Conservation (phyloP, 148 eudicot species). For the Dianthus caryophyllus region DNA sequence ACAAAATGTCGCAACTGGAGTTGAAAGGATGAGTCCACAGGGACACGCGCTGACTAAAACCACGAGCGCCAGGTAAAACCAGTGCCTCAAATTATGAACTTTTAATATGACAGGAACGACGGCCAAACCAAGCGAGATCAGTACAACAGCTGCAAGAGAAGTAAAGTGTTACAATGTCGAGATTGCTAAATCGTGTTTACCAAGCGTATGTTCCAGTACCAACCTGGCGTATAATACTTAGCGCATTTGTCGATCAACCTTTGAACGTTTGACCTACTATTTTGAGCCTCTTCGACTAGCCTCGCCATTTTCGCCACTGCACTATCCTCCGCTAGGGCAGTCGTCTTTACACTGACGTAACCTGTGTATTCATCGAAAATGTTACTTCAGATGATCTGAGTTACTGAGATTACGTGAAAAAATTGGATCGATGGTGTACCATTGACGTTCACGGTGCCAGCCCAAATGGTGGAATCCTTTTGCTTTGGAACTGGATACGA, state of each 20-base stretch:
- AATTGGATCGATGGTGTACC: conserved; percentile 39
- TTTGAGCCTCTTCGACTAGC: conserved; percentile 92
- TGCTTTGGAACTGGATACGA: conserved; percentile 77
- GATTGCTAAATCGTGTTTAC: neutral
- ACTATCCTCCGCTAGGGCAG: conserved; percentile 69
- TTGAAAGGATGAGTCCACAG: conserved; percentile 86
- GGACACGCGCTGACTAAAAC: conserved; percentile 93
- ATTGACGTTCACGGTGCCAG: conserved; percentile 84
- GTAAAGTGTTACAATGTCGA: neutral
- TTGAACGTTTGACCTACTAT: conserved; percentile 62
- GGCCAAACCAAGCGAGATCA: conserved; percentile 55
- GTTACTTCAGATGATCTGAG: neutral
- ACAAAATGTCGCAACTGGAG: conserved; percentile 89
- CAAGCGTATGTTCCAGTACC: neutral
- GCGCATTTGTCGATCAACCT: conserved; percentile 70
- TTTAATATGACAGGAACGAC: conserved; percentile 51
- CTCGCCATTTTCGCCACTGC: conserved; percentile 84
- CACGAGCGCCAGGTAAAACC: conserved; percentile 72
- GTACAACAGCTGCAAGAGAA: conserved; percentile 56
- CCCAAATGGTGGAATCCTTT: conserved; percentile 68
- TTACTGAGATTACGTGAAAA: neutral
- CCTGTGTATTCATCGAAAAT: conserved; percentile 34
- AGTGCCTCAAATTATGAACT: conserved; percentile 41
- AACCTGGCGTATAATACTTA: conserved; percentile 91
- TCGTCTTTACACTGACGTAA: conserved; percentile 62